Conservation (phyloP, 2,329 filamentous ascomycete species). For the Colletotrichum sp. region DNA sequence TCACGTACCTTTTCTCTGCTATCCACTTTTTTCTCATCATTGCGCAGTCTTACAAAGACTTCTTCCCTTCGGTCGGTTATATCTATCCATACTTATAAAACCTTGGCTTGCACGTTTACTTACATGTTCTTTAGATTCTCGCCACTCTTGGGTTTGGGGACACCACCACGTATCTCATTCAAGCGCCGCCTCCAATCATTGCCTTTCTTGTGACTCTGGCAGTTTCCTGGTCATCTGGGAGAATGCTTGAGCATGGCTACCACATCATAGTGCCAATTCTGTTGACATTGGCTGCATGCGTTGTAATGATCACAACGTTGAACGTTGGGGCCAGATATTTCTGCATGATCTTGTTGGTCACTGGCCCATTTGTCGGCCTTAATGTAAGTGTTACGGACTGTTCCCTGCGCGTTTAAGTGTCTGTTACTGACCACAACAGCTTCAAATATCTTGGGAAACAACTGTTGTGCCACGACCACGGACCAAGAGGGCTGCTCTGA, state of each 20-base stretch:
- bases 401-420: not conserved
- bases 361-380: constrained; percentile 42
- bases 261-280: constrained; percentile 45
- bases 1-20: constrained; percentile 39
- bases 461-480: constrained; percentile 43
- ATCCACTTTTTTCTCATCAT: constrained; percentile 51
- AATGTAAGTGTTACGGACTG: constrained; percentile 25
- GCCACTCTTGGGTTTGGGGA: constrained; percentile 30
- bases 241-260: constrained; percentile 40
- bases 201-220: constrained; percentile 41
- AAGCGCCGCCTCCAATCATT: constrained; percentile 46
- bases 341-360: constrained; percentile 42
- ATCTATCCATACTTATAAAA: not conserved
- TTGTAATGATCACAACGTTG: constrained; percentile 46
- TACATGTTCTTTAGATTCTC: constrained; percentile 26
- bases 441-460: constrained; percentile 47
- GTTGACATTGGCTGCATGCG: constrained; percentile 39
- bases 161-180: constrained; percentile 41
- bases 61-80: constrained; percentile 42
- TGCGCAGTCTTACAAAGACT: constrained; percentile 44
- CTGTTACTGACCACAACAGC: not conserved
- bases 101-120: not conserved
- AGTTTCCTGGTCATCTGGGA: constrained; percentile 43
- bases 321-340: constrained; percentile 47
- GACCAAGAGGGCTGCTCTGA: constrained; percentile 44